Base-by-base conservation (phyloP, 2,329 filamentous ascomycete genomes). In the Colletotrichum paranaense region DNA sequence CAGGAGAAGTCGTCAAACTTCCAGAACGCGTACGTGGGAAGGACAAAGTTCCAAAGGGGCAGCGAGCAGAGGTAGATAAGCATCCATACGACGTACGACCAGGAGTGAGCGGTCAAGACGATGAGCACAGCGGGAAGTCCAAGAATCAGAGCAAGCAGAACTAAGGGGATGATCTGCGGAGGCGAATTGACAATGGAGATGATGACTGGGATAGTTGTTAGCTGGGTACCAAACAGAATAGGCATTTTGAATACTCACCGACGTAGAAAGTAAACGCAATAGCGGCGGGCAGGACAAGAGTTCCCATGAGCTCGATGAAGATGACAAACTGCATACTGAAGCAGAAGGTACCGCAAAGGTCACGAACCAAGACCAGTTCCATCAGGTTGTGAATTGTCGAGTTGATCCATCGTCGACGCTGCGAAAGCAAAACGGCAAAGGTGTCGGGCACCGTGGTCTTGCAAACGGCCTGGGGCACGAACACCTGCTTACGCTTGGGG, bases 301-400 rank as follows among this genome's bases (percentile, higher is more conserved):
- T 99, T 78, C 97, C 97, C 68, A 98, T 90, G 68, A 99, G 88
- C 84, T 99, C 97, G 80, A 99, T 94, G 81, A 95, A 97, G 75
- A 99, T 93, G 76, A 99, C 93, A 81, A 99, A 99, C 84, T 99
- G 97, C 97, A 99, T 99, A 83, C 95, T 98, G 88, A 99, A 99
- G 88, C 97, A 99, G 87, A 99, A 99, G 3, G 97, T 99, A 76
- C 97, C 97, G 81, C 97, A 99, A 19, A 99, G 90, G 86, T 99
- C 97, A 76, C 95, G 92, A 57, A 99, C 97, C 42, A 99, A 90
- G 65, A 98, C 92, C 73, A 99, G 90, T 84, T 99, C 97, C 94
- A 99, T 98, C 57, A 99, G 87, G 81, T 99, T 99, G 88, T 99
- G 97, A 62, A 99, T 93, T 5, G 97, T 99, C 82, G 95, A 98